These are phyloP conservation scores for Hippophae gyantsensis DNA, from an alignment of 306 rosid species.

Conservation along the genomic window DNA sequence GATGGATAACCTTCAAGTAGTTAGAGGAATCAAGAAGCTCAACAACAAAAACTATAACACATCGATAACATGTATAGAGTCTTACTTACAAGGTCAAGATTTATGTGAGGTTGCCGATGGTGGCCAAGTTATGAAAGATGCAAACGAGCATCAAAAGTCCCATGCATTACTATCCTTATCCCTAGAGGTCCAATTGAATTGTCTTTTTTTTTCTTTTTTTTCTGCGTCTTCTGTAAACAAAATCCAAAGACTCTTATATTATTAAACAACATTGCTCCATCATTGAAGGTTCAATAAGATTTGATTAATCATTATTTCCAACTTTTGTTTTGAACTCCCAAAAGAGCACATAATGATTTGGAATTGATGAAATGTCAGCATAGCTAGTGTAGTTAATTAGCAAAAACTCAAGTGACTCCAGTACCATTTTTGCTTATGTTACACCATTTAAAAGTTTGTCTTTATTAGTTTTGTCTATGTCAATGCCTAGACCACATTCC, in stretches of 20 bases:
- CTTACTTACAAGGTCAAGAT: too few species aligned
- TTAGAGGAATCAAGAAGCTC: too few species aligned
- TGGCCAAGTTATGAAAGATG: constrained; percentile 19
- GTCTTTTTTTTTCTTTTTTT: constrained; percentile 30
- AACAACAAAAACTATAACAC: too few species aligned
- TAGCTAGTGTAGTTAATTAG: constrained; percentile 76
- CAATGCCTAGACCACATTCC: constrained; percentile 68
- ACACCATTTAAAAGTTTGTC: constrained; percentile 57
- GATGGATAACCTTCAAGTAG: too few species aligned
- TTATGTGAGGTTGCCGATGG: too few species aligned
- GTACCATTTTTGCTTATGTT: constrained; percentile 41
- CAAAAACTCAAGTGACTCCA: constrained; percentile 43
- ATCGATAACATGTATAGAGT: too few species aligned
- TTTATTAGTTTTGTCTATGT: constrained; percentile 71
- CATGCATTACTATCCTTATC: constrained; percentile 56
- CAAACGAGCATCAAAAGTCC: constrained; percentile 75
- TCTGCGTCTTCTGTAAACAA: constrained; percentile 66
- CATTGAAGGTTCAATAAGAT: constrained; percentile 9
- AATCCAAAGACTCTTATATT: constrained; percentile 58
- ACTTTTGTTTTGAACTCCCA: constrained; percentile 59
- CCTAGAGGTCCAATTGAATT: constrained; percentile 72
- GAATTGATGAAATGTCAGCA: constrained; percentile 64
- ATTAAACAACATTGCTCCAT: constrained; percentile 61
- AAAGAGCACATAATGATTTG: constrained; percentile 76
- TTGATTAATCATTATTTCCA: constrained; percentile 10